A percentile compares a stretch with the other conserved stretches of the same genome.
These are phyloP conservation scores for Ceratocystiopsis brevicomis DNA, from an alignment of 2,329 filamentous ascomycete species.

Conservation along the genomic window DNA sequence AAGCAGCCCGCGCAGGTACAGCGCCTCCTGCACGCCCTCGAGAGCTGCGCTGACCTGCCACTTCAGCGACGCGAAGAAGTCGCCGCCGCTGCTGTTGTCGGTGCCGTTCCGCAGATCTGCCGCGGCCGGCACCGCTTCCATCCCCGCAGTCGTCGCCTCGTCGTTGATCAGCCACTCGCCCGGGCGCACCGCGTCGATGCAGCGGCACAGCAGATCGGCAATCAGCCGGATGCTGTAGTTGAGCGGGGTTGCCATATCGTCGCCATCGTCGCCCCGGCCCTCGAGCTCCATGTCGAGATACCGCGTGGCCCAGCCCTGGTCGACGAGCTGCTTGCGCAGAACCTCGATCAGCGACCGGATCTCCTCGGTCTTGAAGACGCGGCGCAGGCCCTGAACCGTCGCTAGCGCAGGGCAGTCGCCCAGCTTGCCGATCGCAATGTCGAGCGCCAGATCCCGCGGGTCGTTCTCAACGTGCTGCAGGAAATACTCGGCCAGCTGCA, in stretches of 20 bases:
- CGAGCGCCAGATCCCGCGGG: constrained; percentile 43
- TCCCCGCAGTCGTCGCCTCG: constrained; percentile 21
- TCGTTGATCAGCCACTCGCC: constrained; percentile 55
- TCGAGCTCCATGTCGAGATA: constrained; percentile 42
- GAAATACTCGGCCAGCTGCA: constrained; percentile 49
- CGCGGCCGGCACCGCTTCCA: not conserved
- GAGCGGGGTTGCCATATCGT: constrained; percentile 28
- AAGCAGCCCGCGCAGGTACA: constrained; percentile 43
- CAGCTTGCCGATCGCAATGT: constrained; percentile 49
- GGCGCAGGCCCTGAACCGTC: constrained; percentile 45
- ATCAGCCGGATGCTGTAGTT: constrained; percentile 54
- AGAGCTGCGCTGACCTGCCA: constrained; percentile 52
- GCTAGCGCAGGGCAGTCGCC: constrained; percentile 41
- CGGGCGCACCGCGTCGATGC: constrained; percentile 56
- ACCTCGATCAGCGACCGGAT: constrained; percentile 54
- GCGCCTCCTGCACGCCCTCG: constrained; percentile 51
- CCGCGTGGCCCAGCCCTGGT: constrained; percentile 56
- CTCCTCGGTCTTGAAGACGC: constrained; percentile 45
- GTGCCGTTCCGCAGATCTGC: constrained; percentile 18
- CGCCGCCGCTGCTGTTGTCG: constrained; percentile 17
- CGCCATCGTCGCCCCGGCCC: constrained; percentile 16
- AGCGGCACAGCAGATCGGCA: constrained; percentile 50
- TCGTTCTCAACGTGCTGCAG: constrained; percentile 41
- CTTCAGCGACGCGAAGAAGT: constrained; percentile 46
- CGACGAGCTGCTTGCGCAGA: constrained; percentile 52